Base-by-base conservation (phyloP, 176 grass and related monocot genomes). In the Puya raimondii region DNA sequence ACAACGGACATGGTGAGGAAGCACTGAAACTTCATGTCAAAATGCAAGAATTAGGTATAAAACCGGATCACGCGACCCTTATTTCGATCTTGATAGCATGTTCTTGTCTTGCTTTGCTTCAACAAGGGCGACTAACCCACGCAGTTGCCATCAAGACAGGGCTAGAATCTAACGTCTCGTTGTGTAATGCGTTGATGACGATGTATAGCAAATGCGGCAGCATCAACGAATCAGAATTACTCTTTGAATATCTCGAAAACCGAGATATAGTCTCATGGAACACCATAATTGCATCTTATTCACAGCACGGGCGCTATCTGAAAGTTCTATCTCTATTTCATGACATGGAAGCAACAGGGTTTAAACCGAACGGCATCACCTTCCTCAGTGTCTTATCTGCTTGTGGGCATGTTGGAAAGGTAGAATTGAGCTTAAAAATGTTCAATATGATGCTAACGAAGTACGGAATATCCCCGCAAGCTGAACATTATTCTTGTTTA, bases 171-270 rank as follows among this genome's bases (percentile, higher is more conserved):
- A 77, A 80, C 47, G 66, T 50, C 1, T 85, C 87, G 16, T 48
- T 97, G 70, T 84, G 79, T 68, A 92, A 97, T 88, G 81, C 86
- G 47, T 83, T 97, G 77, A 85, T 97, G 64, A 88, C 82, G 63
- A 97, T 90, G 93, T 92, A 97, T 64, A 90, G 82, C 82, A 97
- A 87, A 77, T 90, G 89, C 53, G 84, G 94, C 59, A 79, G 76
- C 72, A 82, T 97, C 50, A 29, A 18, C n/a, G 82, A 90, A 68
- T 97, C 77, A 51, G 76, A 90, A 25, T 73, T 86, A 18, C 52
- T 90, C 12, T 97, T 97, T 49, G 56, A 16, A 53, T 79, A 86
- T 71, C 64, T 82, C 49, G 74, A 63, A 85, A 73, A 59, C 53
- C 65, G 64, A 57, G 89, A 91, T 54, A 57, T 90, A 13, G 63